Conservation (phyloP, 441 rosid species). For the Viola pubescens region DNA sequence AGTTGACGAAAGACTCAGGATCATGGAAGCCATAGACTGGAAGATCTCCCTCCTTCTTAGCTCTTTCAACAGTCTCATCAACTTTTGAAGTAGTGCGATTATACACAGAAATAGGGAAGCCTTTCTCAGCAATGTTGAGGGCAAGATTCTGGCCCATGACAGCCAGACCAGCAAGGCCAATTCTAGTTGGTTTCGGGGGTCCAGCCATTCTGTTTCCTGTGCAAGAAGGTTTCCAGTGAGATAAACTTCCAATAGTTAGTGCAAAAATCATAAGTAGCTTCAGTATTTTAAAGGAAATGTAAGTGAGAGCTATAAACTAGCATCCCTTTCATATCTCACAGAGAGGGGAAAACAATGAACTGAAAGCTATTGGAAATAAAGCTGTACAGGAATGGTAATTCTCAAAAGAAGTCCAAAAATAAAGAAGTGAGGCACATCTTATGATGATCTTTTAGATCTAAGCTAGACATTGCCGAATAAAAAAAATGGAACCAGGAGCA, state of each 20-base stretch:
- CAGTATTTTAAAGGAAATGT: too few relatives aligned
- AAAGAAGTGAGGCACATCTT: too few relatives aligned
- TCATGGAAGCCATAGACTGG: conserved; percentile 82
- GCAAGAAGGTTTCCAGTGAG: conserved; percentile 17
- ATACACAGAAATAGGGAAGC: conserved; percentile 91
- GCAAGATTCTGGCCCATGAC: conserved; percentile 98
- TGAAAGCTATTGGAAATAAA: too few relatives aligned
- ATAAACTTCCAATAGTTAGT: not conserved
- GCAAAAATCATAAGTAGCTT: too few relatives aligned
- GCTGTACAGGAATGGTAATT: too few relatives aligned
- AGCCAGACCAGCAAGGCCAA: conserved; percentile 90
- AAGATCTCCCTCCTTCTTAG: conserved; percentile 73
- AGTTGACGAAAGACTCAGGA: conserved; percentile 65
- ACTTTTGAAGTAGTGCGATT: conserved; percentile 82
- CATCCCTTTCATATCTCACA: too few relatives aligned
- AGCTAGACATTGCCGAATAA: too few relatives aligned
- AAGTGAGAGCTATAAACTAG: too few relatives aligned
- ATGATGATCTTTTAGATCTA: too few relatives aligned
- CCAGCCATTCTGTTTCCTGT: conserved; percentile 40
- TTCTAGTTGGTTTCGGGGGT: conserved; percentile 52
- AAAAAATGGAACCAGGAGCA: too few relatives aligned
- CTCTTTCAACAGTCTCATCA: conserved; percentile 83
- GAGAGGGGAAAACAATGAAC: too few relatives aligned
- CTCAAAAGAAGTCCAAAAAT: too few relatives aligned
- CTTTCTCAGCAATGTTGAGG: conserved; percentile 90